Evolutionary conservation across 2,329 filamentous ascomycete species (phyloP).

Genomic region (Phymatotrichopsis omnivora): DNA sequence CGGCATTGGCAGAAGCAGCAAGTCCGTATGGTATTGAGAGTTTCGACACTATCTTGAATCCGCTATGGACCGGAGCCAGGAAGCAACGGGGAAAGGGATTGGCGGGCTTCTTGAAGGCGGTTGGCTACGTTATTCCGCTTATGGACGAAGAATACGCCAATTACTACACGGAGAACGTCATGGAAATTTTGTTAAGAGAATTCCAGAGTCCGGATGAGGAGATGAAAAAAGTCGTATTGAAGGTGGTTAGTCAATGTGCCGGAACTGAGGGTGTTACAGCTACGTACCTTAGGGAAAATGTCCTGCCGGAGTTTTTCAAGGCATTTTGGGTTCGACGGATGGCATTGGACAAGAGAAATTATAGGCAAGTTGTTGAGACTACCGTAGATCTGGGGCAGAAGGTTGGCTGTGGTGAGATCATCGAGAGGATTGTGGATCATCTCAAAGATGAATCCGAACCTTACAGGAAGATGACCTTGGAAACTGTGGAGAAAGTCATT

Average conservation of each 20-base stretch:
- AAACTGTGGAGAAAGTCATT: conserved; percentile 94
- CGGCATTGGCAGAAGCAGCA: conserved; percentile 86
- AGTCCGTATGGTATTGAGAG: conserved; percentile 99
- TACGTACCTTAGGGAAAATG: conserved; percentile 87
- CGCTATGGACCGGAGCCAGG: conserved; percentile 88
- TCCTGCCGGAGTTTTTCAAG: conserved; percentile 95
- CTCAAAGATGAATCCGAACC: conserved; percentile 97
- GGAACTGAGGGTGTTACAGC: conserved; percentile 91
- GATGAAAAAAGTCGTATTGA: conserved; percentile 99
- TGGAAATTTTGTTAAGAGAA: conserved; percentile 93
- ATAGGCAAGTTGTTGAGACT: conserved; percentile 93
- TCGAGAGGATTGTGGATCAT: conserved; percentile 86
- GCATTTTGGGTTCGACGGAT: conserved; percentile 96
- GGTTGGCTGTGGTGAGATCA: conserved; percentile 90
- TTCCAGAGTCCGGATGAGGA: conserved; percentile 97
- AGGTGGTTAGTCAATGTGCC: conserved; percentile 92
- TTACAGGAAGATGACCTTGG: conserved; percentile 98
- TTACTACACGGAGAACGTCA: conserved; percentile 97
- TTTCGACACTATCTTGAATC: conserved; percentile 95
- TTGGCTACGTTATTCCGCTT: conserved; percentile 93
- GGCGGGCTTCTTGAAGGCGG: conserved; percentile 91
- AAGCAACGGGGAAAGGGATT: conserved; percentile 96
- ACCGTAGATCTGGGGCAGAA: conserved; percentile 96
- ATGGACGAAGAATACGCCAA: conserved; percentile 99
- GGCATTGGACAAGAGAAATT: conserved; percentile 95